Base-by-base conservation (phyloP, 1,139 yeast species). In the Lipomyces yarrowii region DNA sequence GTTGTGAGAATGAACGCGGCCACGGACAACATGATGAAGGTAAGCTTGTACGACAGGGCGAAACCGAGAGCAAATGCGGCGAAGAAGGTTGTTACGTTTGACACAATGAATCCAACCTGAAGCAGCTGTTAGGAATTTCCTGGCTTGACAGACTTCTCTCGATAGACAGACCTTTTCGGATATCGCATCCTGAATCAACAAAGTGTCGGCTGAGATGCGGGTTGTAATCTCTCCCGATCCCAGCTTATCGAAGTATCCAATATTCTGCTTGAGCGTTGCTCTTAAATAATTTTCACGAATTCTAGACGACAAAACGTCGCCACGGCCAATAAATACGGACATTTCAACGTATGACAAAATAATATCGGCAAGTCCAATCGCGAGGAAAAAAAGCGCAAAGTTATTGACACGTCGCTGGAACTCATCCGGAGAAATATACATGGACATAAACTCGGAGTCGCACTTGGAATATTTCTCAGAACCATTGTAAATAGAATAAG, bases 221-320 rank as follows among this genome's bases (percentile, higher is more conserved):
- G 83, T 78, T 33, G 76, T 74, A 59, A 74, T 69, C 67, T 79
- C 81, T 33, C 83, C 83, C 18, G 83, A 78, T 30, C 83, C 84
- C 15, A 81, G 73, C 58, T 76, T 74, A 70, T 81, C 83, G 67
- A 81, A 81, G 68, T 78, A 81, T n/a, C 79, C 84, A 63, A 81
- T 76, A 64, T 81, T 81, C 70, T 81, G 83, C 56, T 81, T 74
- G 61, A 81, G 72, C 11, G 81, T 73, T 2, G 83, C 79, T 67
- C 71, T 66, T 48, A 81, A 73, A 67, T 80, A 81, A 62, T 74
- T 73, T 61, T 77, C 77, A 59, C 84, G 78, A 70, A 80, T 79
- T 30, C 82, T 72, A 10, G 80, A 78, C 0, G 84, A 75, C 56
- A 80, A 70, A 11, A 78, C 76, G 67, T 81, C 84, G 48, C 84